Evolutionary conservation across 2,329 filamentous ascomycete species (phyloP), one percentile per base, ranked within the genome.

Genomic region (Whalleya microplaca): DNA sequence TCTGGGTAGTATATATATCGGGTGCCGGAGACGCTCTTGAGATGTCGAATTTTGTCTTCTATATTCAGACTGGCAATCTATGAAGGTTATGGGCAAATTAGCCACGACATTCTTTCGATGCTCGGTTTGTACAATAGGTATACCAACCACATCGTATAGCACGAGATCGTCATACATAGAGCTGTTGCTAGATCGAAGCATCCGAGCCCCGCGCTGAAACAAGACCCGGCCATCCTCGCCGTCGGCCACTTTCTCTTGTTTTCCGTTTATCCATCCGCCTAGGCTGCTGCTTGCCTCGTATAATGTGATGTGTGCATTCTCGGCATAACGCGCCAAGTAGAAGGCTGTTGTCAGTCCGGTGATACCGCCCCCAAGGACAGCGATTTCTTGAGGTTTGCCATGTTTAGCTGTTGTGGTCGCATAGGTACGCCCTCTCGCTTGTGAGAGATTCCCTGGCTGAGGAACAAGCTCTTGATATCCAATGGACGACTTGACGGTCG

Each of bases 1-100:
- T 96, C 90, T 1, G 91, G 91, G 68, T 96, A 96, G 80, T 95
- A 97, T 57, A 98, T 79, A 73, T 88, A 97, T 59, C 92, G 89
- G 69, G 78, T 51, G 80, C 79, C 50, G 81, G 75, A 4, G 82
- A 79, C 27, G 70, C 71, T 42, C 75, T 82, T 3, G 73, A 73
- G 45, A 80, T 86, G 66, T 76, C 76, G 49, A 29, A 91, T 70
- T 55, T 88, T 76, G 51, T 84, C 72, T 45, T 76, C 64, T 41
- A 92, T 69, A 20, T 78, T 78, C 37, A 91, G 73, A 37, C 84
- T 79, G 58, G 79, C 72, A 52, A 89, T 74, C 87, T 90, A 18
- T 19, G 40, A 19, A 32, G 51, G 43, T 21, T 18, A 66, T 16
- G 48, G 59, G 23, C 8, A 43, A 50, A 41, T 57, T 47, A 64